Conservation (phyloP, 2,329 filamentous ascomycete genomes). For the Fusarium praegraminearum region DNA sequence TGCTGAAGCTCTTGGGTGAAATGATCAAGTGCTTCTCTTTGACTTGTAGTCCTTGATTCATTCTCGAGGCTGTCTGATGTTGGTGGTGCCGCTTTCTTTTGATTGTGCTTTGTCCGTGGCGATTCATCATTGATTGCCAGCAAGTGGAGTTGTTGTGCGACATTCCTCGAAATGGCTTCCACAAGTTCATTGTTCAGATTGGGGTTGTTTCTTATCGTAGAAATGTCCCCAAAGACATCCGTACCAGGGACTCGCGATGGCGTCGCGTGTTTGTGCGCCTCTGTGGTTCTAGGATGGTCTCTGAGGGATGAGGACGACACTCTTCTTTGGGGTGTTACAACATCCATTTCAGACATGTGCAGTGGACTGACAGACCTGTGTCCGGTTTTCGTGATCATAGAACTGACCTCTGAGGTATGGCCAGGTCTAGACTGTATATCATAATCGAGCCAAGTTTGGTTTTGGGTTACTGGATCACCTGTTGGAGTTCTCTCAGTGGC, state of each 20-base stretch:
- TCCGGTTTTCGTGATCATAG: not conserved
- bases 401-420: not conserved
- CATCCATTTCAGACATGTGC: not conserved
- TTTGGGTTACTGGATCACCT: not conserved
- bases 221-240: slow-evolving; percentile 26
- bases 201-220: slow-evolving; percentile 47
- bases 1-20: slow-evolving; percentile 50
- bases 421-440: not conserved
- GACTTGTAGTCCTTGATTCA: slow-evolving; percentile 59
- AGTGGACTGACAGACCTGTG: not conserved
- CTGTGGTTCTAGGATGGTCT: not conserved
- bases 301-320: not conserved
- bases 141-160: slow-evolving; percentile 60
- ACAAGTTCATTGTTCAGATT: slow-evolving; percentile 56
- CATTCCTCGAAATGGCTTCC: slow-evolving; percentile 59
- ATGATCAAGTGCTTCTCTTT: slow-evolving; percentile 56
- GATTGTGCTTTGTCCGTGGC: not conserved
- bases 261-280: not conserved
- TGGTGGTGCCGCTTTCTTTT: not conserved
- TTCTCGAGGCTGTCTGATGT: slow-evolving; percentile 15
- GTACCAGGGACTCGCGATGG: slow-evolving; percentile 16
- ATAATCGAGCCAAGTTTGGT: not conserved
- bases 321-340: not conserved
- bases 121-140: slow-evolving; percentile 48
- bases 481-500: not conserved